Percentiles rank a stretch among this genome's conserved stretches.
phyloP scores from a whole-genome alignment of 768 basidiomycete genomes.

The Termitomyces titanicus region DNA sequence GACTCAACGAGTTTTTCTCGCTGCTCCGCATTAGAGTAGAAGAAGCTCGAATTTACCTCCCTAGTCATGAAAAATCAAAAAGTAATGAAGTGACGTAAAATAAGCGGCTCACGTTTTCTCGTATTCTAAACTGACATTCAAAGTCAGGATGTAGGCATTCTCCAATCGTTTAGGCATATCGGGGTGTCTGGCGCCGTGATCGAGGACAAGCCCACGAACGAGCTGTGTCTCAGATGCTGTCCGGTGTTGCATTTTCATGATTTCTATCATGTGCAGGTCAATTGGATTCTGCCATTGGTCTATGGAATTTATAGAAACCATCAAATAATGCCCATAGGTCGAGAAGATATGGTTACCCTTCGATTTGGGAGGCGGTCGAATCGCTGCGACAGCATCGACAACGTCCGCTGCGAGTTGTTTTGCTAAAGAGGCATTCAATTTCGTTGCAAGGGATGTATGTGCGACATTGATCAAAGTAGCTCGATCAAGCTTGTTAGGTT shows the following conservation, averaged over 20 bases:
- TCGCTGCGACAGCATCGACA: conserved; percentile 91
- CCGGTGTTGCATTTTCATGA: conserved; percentile 99
- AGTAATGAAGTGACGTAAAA: conserved; percentile 6
- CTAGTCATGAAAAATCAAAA: conserved; percentile 42
- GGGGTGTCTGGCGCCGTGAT: conserved; percentile 96
- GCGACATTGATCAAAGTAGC: conserved; percentile 92
- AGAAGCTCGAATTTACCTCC: conserved; percentile 99
- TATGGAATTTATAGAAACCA: conserved; percentile 32
- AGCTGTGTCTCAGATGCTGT: conserved; percentile 97
- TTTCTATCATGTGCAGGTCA: conserved; percentile 98
- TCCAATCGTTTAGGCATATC: conserved; percentile 99
- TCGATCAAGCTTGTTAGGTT: conserved; percentile 73
- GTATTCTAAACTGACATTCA: conserved; percentile 98
- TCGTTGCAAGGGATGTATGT: conserved; percentile 93
- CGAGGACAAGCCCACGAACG: conserved; percentile 91
- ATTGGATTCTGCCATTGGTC: conserved; percentile 85
- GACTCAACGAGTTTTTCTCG: conserved; percentile 98
- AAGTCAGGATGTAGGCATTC: conserved; percentile 90
- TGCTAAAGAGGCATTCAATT: conserved; percentile 78
- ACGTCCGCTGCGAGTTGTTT: conserved; percentile 87
- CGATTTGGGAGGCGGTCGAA: conserved; percentile 65
- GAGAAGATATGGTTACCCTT: conserved; percentile 41
- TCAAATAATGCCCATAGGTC: conserved; percentile 5
- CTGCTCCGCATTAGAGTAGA: conserved; percentile 98
- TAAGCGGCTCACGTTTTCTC: conserved; percentile 87